Evolutionary conservation across 768 basidiomycete species (phyloP).

Genomic region (Phanerochaete sordida): DNA sequence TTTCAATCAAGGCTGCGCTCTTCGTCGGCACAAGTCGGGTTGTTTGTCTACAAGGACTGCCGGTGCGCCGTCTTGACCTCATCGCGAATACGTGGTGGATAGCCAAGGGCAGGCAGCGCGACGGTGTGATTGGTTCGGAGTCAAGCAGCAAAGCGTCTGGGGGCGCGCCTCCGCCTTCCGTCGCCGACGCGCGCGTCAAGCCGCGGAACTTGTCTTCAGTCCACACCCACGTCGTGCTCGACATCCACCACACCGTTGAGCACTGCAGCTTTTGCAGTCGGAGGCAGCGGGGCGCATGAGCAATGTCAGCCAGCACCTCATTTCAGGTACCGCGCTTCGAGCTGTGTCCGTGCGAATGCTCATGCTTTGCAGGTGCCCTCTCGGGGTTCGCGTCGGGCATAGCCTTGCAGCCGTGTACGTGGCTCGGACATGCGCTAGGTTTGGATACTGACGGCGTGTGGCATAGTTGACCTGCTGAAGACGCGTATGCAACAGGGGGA

Average conservation of each 20-base stretch:
- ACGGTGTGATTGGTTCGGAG: no score
- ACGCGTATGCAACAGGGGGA: slow-evolving; percentile 89
- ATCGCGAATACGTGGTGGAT: no score
- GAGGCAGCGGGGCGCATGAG: slow-evolving; percentile 37
- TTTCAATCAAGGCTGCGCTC: no score
- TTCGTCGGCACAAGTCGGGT: no score
- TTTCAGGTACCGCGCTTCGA: slow-evolving; percentile 45
- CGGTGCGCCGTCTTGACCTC: no score
- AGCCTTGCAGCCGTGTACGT: slow-evolving; percentile 73
- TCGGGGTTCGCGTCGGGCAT: slow-evolving; percentile 78
- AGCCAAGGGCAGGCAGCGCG: no score
- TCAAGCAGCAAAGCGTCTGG: no score
- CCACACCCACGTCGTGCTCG: background rate
- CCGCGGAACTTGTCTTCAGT: background rate
- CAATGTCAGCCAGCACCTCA: slow-evolving; percentile 64
- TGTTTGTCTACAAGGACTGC: no score
- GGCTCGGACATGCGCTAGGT: background rate
- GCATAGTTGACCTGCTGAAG: slow-evolving; percentile 81
- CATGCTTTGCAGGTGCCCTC: slow-evolving; percentile 51
- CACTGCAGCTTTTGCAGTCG: background rate
- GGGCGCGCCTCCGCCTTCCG: no score
- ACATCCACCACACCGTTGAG: background rate
- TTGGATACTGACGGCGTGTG: background rate
- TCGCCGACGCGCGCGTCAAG: no score
- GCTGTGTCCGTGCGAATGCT: background rate